A percentile compares a stretch with the other conserved stretches of the same genome.
Evolutionary conservation across 1,139 yeast species (phyloP).

Genomic region (Meyerozyma carpophila): DNA sequence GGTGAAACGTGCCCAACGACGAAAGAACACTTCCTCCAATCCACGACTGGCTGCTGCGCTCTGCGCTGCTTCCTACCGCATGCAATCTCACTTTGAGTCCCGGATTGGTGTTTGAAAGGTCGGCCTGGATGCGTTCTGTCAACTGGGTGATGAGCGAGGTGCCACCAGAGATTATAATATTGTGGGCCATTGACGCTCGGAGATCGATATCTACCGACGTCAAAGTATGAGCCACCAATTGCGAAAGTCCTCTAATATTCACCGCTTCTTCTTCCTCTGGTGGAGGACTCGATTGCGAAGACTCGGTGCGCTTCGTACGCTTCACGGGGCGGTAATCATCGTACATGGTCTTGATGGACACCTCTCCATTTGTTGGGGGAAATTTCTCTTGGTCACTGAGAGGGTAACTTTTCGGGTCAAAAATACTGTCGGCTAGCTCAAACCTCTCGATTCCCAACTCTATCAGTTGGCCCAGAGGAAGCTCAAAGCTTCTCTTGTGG

Average conservation of each 20-base stretch:
- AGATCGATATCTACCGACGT: slow-evolving; percentile 80
- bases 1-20: slow-evolving; percentile 94
- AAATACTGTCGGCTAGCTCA: slow-evolving; percentile 67
- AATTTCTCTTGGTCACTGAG: slow-evolving; percentile 17
- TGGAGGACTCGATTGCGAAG: slow-evolving; percentile 34
- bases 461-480: slow-evolving; percentile 60
- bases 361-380: slow-evolving; percentile 33
- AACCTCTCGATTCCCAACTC: slow-evolving; percentile 52
- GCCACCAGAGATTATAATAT: slow-evolving; percentile 89
- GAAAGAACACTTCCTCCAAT: slow-evolving; percentile 92
- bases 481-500: slow-evolving; percentile 60
- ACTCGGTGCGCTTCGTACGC: slow-evolving; percentile 46
- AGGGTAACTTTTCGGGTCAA: slow-evolving; percentile 51
- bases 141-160: slow-evolving; percentile 82
- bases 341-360: slow-evolving; percentile 32
- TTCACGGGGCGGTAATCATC: slow-evolving; percentile 71
- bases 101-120: slow-evolving; percentile 69
- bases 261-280: slow-evolving; percentile 18
- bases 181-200: slow-evolving; percentile 85
- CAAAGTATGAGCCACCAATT: slow-evolving; percentile 65
- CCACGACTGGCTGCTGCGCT: slow-evolving; percentile 87
- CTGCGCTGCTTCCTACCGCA: slow-evolving; percentile 80
- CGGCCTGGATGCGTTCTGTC: slow-evolving; percentile 74
- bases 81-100: slow-evolving; percentile 89
- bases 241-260: slow-evolving; percentile 53